These are phyloP conservation scores for Sclerotinia glacialis DNA, from an alignment of 2,329 filamentous ascomycete genomes.

Conservation along the genomic window DNA sequence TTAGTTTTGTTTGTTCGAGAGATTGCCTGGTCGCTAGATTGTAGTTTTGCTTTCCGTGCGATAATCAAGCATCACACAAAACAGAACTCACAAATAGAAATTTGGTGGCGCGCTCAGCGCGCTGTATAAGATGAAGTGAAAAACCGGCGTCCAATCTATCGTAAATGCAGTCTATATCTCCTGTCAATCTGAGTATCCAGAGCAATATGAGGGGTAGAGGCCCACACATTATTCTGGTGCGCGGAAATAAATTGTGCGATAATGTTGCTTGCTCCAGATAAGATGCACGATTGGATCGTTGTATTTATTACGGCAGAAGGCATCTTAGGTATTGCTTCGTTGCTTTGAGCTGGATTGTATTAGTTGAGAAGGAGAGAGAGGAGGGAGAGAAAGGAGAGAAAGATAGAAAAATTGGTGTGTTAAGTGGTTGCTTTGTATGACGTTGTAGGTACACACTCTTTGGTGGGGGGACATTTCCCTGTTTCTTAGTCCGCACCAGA, in stretches of 20 bases:
- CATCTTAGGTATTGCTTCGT: slow-evolving; percentile 1
- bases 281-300: slow-evolving; percentile 18
- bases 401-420: neutral
- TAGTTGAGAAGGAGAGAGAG: neutral
- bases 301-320: slow-evolving; percentile 18
- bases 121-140: slow-evolving; percentile 76
- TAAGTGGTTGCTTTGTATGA: neutral
- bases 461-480: neutral
- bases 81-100: slow-evolving; percentile 65
- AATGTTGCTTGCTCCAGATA: slow-evolving; percentile 40
- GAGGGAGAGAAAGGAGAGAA: neutral
- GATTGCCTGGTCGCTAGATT: neutral
- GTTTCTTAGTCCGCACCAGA: neutral
- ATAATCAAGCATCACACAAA: neutral
- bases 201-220: neutral
- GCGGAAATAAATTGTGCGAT: slow-evolving; percentile 69
- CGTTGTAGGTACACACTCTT: neutral
- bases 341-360: neutral
- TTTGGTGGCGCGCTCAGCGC: slow-evolving; percentile 76
- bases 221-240: slow-evolving; percentile 46
- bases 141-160: slow-evolving; percentile 64
- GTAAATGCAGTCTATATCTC: slow-evolving; percentile 54
- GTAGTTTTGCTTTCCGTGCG: neutral
- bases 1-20: too few species aligned
- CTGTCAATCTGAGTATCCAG: neutral